Evolutionary conservation across 1,284 basidiomycete species (phyloP), one percentile per base, ranked within the genome.

Genomic region (Heliocybe sulcata): DNA sequence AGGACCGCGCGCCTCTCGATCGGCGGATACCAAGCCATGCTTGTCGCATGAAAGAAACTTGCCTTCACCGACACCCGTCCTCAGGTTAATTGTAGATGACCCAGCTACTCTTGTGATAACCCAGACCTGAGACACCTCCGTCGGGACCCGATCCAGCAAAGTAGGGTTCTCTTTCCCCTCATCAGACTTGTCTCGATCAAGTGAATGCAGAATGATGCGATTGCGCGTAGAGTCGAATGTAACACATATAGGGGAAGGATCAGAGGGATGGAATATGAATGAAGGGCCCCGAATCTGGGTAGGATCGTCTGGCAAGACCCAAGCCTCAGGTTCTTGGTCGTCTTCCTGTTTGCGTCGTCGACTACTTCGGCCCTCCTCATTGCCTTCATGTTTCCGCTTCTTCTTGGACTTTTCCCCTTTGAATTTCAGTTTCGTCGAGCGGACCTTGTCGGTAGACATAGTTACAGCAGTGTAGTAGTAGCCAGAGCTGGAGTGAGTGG

Each of bases 1-100:
- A 4, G 88, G 85, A 1, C 92, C 91, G 42, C 91, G 79, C 8
- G 90, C 90, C 65, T 92, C 92, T 54, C 87, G 75, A 64, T 92
- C 87, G 35, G 90, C 87, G 58, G 85, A 82, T 10, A 94, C 86
- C 16, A 91, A 69, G 1, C 92, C 92, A 63, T 91, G 83, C 57
- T 85, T 79, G 70, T 94, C 90, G 67, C 87, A 89, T 16, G 89
- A 92, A 50, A 94, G 71, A 66, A 92, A 94, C 67, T 92, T 92
- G 19, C 90, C 90, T 65, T 90, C 87, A 11, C 90, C 88, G n/a
- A 80, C 81, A 9, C 87, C 88, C 33, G 88, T 89, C 20, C 92
- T 82, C 55, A 94, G 72, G 64, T 93, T 94, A 63, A 94, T 79
- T 20, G 89, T 92, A 9, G 81, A 67, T 23, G 90, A 83, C 31